A percentile compares a stretch with the other conserved stretches of the same genome.
phyloP scores from a whole-genome alignment of 139 green algal species.

The Asterochloris sp. region DNA sequence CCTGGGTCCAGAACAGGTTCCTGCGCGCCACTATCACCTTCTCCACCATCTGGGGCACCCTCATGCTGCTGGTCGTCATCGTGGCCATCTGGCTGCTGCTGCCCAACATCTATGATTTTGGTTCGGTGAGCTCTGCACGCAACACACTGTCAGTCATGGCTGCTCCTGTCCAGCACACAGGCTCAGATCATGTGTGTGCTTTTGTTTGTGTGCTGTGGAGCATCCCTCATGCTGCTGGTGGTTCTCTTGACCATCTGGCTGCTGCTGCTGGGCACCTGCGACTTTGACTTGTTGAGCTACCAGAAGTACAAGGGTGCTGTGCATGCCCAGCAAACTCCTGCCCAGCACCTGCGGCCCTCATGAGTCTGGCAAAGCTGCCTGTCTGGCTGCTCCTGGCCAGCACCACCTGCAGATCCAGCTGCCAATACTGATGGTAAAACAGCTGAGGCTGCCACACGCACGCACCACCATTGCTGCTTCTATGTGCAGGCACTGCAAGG shows the following conservation, averaged over 20 bases:
- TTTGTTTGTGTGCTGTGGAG: too few relatives aligned
- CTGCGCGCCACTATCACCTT: constrained; percentile 12
- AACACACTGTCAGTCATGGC: too few relatives aligned
- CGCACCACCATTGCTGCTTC: not conserved
- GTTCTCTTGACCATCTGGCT: constrained; percentile 42
- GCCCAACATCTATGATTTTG: constrained; percentile 41
- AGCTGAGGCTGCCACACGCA: too few relatives aligned
- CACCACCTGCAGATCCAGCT: too few relatives aligned
- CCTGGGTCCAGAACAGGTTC: constrained; percentile 15
- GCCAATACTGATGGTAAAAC: too few relatives aligned
- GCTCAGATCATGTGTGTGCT: too few relatives aligned
- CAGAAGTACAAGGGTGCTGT: too few relatives aligned
- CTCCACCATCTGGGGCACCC: constrained; percentile 17
- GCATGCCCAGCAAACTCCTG: too few relatives aligned
- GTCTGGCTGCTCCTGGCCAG: too few relatives aligned
- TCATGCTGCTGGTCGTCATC: constrained; percentile 14
- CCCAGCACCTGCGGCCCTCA: too few relatives aligned
- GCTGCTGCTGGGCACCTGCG: constrained; percentile 39
- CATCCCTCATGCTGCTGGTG: not conserved
- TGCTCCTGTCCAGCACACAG: too few relatives aligned
- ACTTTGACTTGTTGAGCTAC: constrained; percentile 26
- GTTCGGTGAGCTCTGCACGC: not conserved
- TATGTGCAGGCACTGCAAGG: not conserved
- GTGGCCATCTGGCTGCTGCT: constrained; percentile 48
- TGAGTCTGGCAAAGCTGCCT: too few relatives aligned